A percentile compares a stretch with the other conserved stretches of the same genome.
phyloP scores from a whole-genome alignment of 345 rosid genomes.

The Syzygium aromaticum region DNA sequence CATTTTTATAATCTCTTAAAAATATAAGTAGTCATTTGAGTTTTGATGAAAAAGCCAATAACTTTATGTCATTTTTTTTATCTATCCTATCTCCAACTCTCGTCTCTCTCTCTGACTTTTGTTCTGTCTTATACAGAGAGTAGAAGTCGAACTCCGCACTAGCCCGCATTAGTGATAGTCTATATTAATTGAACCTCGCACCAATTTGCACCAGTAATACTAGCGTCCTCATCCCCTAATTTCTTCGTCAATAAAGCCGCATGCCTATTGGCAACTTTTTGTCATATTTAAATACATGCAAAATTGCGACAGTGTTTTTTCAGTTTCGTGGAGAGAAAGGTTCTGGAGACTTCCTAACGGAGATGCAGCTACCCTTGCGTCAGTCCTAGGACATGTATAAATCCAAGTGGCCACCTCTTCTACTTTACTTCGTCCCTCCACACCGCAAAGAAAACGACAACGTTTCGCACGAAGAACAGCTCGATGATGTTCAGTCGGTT shows the following conservation, averaged over 20 bases:
- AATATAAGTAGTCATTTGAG: neutral
- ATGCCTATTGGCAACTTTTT: too few species aligned
- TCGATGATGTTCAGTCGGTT: neutral
- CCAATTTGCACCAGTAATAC: too few species aligned
- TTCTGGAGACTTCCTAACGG: neutral
- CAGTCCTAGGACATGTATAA: neutral
- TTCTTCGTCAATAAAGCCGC: too few species aligned
- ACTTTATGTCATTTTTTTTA: too few species aligned
- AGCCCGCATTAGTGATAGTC: too few species aligned
- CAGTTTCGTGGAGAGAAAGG: neutral
- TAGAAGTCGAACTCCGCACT: too few species aligned
- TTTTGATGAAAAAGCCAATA: neutral
- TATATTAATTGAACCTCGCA: too few species aligned
- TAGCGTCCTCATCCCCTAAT: too few species aligned
- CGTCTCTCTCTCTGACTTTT: too few species aligned
- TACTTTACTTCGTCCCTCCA: neutral
- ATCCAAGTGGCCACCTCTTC: neutral
- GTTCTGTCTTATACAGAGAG: too few species aligned
- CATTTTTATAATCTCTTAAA: neutral
- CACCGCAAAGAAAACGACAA: neutral
- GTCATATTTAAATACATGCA: neutral
- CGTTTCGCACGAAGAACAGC: neutral
- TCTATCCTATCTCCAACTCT: too few species aligned
- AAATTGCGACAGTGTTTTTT: neutral
- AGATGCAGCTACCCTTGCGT: fast-evolving